Base-by-base conservation (phyloP, 1,284 basidiomycete genomes). In the Ganoderma leucocontextum region DNA sequence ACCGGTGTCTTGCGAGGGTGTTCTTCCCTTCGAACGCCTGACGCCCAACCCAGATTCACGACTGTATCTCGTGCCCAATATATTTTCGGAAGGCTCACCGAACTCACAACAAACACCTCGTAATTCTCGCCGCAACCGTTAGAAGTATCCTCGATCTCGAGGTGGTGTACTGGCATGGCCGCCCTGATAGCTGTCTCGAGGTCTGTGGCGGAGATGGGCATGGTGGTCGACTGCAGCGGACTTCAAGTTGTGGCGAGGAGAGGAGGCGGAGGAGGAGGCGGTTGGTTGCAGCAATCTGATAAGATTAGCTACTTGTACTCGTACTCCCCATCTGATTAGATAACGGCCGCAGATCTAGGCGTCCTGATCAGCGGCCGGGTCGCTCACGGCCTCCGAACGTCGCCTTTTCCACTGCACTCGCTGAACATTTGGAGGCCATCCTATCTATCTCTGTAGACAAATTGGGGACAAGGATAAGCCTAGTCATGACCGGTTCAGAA, bases 61-160 rank as follows among this genome's bases (percentile, higher is more conserved):
- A n/a, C 19, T 57, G 9, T n/a, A 7, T 15, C 58, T 44, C 35
- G 36, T 12, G 47, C 47, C 22, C 22, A 52, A 22, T 9, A 36
- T 22, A 29, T n/a, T 35, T 10, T 7, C 8, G 52, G 29, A 79
- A 58, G 17, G 58, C 84, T 53, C 69, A 91, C 92, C 75, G 91
- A 87, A 82, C 91, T 93, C 71, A 95, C 93, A 42, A 95, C 84
- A 35, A 92, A 76, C 44, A 95, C 85, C 0, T 86, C 81, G 74
- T 93, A 95, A 76, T 84, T 94, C 73, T 92, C 88, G 2, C 93
- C 93, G 72, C 93, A 95, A 6, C 93, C 93, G 72, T 83, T 91
- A 0, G 92, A 94, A 72, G 87, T 85, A 76, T 94, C 93, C 70
- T 89, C 82, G 60, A 94, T 90, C 75, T 93, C 86, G 22, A 94